Conservation (phyloP, 768 basidiomycete species). For the Boletus fagicola region DNA sequence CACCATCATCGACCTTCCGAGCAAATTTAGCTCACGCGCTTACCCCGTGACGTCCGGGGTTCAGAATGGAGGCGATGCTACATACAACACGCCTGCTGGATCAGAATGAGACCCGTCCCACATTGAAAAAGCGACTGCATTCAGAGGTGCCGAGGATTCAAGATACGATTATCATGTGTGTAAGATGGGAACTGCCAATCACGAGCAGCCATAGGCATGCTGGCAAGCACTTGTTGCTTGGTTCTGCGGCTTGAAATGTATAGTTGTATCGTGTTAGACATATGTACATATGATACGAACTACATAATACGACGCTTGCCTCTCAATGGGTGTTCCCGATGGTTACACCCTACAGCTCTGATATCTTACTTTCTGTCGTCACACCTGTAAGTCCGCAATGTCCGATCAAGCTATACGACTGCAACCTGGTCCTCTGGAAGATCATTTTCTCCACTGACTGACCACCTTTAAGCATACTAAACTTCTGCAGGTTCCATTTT, state of each 20-base stretch:
- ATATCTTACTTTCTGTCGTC: background rate
- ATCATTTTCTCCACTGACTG: background rate
- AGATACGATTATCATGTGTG: background rate
- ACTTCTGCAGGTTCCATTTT: slow-evolving; percentile 36
- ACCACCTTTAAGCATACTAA: background rate
- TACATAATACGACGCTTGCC: background rate
- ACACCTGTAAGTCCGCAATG: background rate
- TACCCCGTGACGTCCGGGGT: background rate
- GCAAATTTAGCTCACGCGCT: slow-evolving; percentile 5
- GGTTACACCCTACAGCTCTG: background rate
- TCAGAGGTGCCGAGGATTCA: background rate
- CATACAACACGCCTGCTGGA: background rate
- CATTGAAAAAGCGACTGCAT: too few species aligned
- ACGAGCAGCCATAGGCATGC: too few species aligned
- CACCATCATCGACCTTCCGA: slow-evolving; percentile 18
- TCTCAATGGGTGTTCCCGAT: background rate
- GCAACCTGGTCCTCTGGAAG: background rate
- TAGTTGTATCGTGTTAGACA: background rate
- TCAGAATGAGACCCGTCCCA: background rate
- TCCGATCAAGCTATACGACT: background rate
- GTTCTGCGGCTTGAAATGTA: background rate
- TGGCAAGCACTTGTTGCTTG: background rate
- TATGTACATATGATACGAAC: background rate
- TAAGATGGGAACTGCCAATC: background rate
- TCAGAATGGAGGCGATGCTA: background rate